phyloP scores from a whole-genome alignment of 2,329 filamentous ascomycete species.

The Diaporthe longicolla region DNA sequence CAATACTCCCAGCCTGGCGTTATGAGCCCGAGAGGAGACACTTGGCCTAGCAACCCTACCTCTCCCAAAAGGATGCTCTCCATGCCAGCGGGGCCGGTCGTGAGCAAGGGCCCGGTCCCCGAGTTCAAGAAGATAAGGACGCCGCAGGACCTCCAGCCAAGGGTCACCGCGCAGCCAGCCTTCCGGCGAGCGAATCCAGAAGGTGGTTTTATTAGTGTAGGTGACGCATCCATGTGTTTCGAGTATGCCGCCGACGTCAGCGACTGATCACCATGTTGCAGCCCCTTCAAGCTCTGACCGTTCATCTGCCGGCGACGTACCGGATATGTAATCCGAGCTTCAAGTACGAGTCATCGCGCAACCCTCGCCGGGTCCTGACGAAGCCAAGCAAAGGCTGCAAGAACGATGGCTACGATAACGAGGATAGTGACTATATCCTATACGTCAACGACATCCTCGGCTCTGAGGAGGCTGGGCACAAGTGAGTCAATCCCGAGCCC shows the following conservation, averaged over 20 bases:
- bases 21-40: slow-evolving; percentile 77
- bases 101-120: slow-evolving; percentile 79
- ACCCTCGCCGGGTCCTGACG: slow-evolving; percentile 93
- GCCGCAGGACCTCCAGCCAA: slow-evolving; percentile 81
- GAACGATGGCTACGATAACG: slow-evolving; percentile 99
- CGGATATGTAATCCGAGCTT: slow-evolving; percentile 98
- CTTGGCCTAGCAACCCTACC: slow-evolving; percentile 65
- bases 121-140: slow-evolving; percentile 87
- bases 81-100: slow-evolving; percentile 58
- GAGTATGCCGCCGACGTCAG: slow-evolving; percentile 23
- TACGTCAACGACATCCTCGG: slow-evolving; percentile 99
- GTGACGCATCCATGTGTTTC: slow-evolving; percentile 50
- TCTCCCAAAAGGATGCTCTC: slow-evolving; percentile 69
- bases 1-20: slow-evolving; percentile 79
- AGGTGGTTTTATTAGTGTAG: slow-evolving; percentile 96
- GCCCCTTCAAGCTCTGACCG: slow-evolving; percentile 95
- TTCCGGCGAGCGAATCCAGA: slow-evolving; percentile 96
- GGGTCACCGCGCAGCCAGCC: slow-evolving; percentile 87
- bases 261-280: slow-evolving; percentile 54
- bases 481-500: slow-evolving; percentile 67
- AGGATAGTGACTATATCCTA: slow-evolving; percentile 98
- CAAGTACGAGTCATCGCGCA: slow-evolving; percentile 98
- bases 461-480: slow-evolving; percentile 97
- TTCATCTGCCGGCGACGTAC: slow-evolving; percentile 94
- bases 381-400: slow-evolving; percentile 99